Percentiles rank a stretch among this genome's conserved stretches.
These are phyloP conservation scores for Calonectria leucothoes DNA, from an alignment of 2,329 filamentous ascomycete genomes.

Conservation along the genomic window DNA sequence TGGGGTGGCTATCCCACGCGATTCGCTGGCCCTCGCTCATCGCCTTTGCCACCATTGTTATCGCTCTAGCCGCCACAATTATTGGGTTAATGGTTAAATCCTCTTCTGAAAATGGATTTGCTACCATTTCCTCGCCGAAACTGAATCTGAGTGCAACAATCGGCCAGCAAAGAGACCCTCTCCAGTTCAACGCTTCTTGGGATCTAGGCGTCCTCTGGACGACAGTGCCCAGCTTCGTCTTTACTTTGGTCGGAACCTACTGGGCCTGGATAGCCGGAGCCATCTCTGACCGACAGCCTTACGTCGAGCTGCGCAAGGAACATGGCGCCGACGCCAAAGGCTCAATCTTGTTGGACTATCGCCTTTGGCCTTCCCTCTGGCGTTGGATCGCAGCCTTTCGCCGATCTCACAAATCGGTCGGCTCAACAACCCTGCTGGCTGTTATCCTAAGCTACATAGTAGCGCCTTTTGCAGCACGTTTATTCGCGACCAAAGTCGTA, in stretches of 20 bases:
- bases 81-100: background rate
- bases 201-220: background rate
- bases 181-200: background rate
- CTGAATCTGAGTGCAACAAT: background rate
- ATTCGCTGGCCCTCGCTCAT: background rate
- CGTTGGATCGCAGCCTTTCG: constrained; percentile 29
- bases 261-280: constrained; percentile 24
- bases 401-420: constrained; percentile 21
- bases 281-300: constrained; percentile 29
- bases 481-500: constrained; percentile 26
- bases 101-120: background rate
- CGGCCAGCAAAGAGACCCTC: background rate
- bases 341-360: constrained; percentile 27
- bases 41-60: background rate
- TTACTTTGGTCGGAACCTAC: background rate
- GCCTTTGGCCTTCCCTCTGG: constrained; percentile 11
- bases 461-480: constrained; percentile 25
- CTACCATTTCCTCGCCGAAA: background rate
- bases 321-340: constrained; percentile 10
- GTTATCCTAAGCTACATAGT: constrained; percentile 20
- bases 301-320: constrained; percentile 25
- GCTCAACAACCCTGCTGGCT: constrained; percentile 23
- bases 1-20: background rate
- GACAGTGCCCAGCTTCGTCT: background rate
- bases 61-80: background rate